These are phyloP conservation scores for Camelina neglecta DNA, from an alignment of 345 rosid genomes.

Conservation along the genomic window DNA sequence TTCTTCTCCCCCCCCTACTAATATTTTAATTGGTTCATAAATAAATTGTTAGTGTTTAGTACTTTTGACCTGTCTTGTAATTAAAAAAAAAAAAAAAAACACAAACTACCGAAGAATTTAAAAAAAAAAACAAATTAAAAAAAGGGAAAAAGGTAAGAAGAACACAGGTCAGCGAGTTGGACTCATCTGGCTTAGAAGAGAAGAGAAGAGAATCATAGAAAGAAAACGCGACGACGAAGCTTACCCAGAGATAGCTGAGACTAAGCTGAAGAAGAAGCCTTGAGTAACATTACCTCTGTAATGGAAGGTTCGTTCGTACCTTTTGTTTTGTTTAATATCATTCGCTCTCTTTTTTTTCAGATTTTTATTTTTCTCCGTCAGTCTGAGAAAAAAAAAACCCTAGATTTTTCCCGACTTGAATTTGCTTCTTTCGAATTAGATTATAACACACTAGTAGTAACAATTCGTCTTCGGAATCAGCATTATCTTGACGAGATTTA, in stretches of 20 bases:
- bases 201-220: conserved; percentile 22
- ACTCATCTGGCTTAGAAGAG: conserved; percentile 20
- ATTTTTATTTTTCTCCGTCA: not conserved
- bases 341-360: conserved; percentile 3
- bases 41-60: conserved; percentile 35
- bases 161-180: conserved; percentile 46
- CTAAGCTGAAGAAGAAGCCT: conserved; percentile 15
- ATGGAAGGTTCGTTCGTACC: conserved; percentile 43
- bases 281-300: not conserved
- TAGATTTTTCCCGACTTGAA: conserved; percentile 28
- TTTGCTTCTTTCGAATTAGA: conserved; percentile 13
- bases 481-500: conserved; percentile 17
- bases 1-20: conserved; percentile 24
- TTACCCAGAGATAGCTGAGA: not conserved
- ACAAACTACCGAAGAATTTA: conserved; percentile 41
- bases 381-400: conserved; percentile 31
- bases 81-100: not conserved
- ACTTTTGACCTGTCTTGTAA: conserved; percentile 49
- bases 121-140: not conserved
- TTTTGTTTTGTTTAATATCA: not conserved
- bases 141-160: conserved; percentile 1
- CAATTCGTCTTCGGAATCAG: conserved; percentile 5
- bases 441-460: not conserved
- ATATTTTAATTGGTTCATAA: not conserved
- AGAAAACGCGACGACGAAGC: conserved; percentile 34